These are phyloP conservation scores for Arthrobotrys sinensis DNA, from an alignment of 2,329 filamentous ascomycete genomes.

Conservation along the genomic window DNA sequence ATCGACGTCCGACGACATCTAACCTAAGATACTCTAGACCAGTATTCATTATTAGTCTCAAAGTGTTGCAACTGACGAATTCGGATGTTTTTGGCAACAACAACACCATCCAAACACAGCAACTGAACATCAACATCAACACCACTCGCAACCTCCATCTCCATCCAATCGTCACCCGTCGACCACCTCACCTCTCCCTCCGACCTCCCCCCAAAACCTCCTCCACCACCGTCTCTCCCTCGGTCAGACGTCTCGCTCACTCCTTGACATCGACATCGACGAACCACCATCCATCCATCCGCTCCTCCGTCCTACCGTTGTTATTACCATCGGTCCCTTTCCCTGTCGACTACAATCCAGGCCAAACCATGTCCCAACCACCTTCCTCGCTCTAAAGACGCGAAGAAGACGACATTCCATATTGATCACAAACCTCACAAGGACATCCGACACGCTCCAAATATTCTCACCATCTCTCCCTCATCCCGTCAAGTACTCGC, in stretches of 20 bases:
- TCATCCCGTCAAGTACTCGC: conserved; percentile 5
- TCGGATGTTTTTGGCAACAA: conserved; percentile 46
- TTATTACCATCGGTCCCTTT: conserved; percentile 25
- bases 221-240: conserved; percentile 17
- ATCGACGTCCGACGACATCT: neutral
- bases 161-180: conserved; percentile 33
- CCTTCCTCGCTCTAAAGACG: conserved; percentile 52
- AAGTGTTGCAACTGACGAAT: conserved; percentile 35
- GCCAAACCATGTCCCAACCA: conserved; percentile 57
- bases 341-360: conserved; percentile 40
- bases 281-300: neutral
- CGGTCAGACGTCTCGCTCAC: conserved; percentile 40
- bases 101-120: conserved; percentile 37
- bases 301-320: conserved; percentile 11
- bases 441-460: conserved; percentile 7
- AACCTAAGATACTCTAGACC: too few species aligned
- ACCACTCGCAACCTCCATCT: conserved; percentile 31
- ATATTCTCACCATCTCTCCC: conserved; percentile 5
- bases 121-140: conserved; percentile 32
- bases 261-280: conserved; percentile 22
- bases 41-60: neutral
- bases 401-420: conserved; percentile 52
- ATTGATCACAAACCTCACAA: conserved; percentile 32
- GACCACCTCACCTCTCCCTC: conserved; percentile 31
- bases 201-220: conserved; percentile 17